Evolutionary conservation across 2,329 filamentous ascomycete species (phyloP).

Genomic region (Trichoderma hamatum): DNA sequence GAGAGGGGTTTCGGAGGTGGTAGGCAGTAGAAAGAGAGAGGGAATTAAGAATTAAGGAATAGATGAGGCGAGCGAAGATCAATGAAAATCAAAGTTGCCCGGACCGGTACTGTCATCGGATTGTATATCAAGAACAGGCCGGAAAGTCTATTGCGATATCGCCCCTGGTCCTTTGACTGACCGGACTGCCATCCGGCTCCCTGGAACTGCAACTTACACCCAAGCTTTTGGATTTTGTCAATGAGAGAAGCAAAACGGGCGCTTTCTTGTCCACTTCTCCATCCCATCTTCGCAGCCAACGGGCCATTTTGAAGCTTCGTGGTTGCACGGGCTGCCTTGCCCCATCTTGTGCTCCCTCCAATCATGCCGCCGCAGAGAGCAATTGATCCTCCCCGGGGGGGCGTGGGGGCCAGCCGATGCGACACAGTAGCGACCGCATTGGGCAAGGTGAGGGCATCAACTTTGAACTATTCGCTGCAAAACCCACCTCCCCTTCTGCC

Average conservation of each 20-base stretch:
- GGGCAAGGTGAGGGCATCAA: conserved; percentile 17
- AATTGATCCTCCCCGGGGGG: conserved; percentile 14
- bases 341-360: neutral
- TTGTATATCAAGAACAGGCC: neutral
- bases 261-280: conserved; percentile 9
- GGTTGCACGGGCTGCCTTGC: neutral
- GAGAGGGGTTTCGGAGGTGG: neutral
- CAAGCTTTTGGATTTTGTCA: neutral
- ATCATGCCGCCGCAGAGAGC: conserved; percentile 5
- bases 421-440: conserved; percentile 18
- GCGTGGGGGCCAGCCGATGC: conserved; percentile 23
- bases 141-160: neutral
- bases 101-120: neutral
- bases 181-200: neutral
- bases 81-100: neutral
- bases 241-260: conserved; percentile 3
- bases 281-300: conserved; percentile 9
- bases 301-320: conserved; percentile 11
- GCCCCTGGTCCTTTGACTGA: neutral
- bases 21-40: neutral
- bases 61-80: neutral
- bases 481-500: conserved; percentile 10
- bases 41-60: neutral
- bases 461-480: neutral
- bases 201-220: neutral